phyloP scores from a whole-genome alignment of 2,329 filamentous ascomycete genomes.

The Chlorencoelia australis region DNA sequence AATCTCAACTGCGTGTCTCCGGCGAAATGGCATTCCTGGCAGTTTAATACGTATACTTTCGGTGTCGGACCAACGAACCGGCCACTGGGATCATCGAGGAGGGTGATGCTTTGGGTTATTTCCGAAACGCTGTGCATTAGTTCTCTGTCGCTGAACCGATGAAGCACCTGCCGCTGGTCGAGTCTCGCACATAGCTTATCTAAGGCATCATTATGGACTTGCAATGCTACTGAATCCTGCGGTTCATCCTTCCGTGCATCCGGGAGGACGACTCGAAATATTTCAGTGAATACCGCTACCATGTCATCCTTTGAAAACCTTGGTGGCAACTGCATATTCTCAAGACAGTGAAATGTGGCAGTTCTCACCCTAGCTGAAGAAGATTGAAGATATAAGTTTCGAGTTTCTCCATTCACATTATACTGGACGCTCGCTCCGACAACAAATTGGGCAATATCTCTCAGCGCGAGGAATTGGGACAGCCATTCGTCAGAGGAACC shows the following conservation, averaged over 20 bases:
- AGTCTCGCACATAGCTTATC: slow-evolving; percentile 29
- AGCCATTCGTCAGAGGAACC: slow-evolving; percentile 29
- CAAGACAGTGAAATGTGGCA: slow-evolving; percentile 29
- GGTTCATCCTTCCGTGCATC: slow-evolving; percentile 29
- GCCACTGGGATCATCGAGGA: slow-evolving; percentile 29
- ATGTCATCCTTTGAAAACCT: slow-evolving; percentile 29
- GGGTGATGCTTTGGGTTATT: slow-evolving; percentile 27
- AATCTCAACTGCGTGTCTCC: slow-evolving; percentile 29
- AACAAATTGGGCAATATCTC: slow-evolving; percentile 32
- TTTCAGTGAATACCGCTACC: slow-evolving; percentile 28
- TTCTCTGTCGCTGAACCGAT: slow-evolving; percentile 33
- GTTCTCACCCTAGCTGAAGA: slow-evolving; percentile 29
- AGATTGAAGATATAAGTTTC: slow-evolving; percentile 27
- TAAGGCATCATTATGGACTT: slow-evolving; percentile 30
- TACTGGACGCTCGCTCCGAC: slow-evolving; percentile 32
- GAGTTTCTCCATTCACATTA: slow-evolving; percentile 27
- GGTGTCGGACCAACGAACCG: slow-evolving; percentile 24
- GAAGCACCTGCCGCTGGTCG: slow-evolving; percentile 28
- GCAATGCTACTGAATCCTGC: slow-evolving; percentile 17
- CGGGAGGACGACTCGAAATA: slow-evolving; percentile 30
- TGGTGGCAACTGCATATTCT: slow-evolving; percentile 28
- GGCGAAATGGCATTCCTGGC: slow-evolving; percentile 28
- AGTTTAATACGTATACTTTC: slow-evolving; percentile 30
- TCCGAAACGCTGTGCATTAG: slow-evolving; percentile 29
- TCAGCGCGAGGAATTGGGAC: slow-evolving; percentile 30